These are phyloP conservation scores for Aspergillus biplanus DNA, from an alignment of 495 filamentous ascomycete genomes.

Conservation along the genomic window DNA sequence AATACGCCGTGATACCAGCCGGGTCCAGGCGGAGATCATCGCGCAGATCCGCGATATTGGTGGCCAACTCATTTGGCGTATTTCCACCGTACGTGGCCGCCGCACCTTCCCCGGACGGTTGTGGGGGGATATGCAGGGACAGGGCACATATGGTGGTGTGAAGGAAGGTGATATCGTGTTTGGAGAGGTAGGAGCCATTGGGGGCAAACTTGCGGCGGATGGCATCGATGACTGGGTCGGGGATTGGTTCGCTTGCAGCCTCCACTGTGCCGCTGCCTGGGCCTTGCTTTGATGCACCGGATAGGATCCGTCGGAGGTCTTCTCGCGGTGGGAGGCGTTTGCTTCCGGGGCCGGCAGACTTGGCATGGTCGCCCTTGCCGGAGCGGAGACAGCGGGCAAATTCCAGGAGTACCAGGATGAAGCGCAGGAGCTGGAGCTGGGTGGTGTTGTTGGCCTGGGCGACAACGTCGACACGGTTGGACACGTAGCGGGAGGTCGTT, in stretches of 20 bases:
- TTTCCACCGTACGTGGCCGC: conserved; percentile 49
- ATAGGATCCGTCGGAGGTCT: conserved; percentile 46
- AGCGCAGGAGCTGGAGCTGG: conserved; percentile 60
- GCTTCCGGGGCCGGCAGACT: conserved; percentile 36
- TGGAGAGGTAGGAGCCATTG: conserved; percentile 55
- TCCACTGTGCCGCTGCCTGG: conserved; percentile 15
- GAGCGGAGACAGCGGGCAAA: conserved; percentile 57
- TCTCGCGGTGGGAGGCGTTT: conserved; percentile 46
- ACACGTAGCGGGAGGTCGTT: conserved; percentile 68
- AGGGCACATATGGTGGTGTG: conserved; percentile 71
- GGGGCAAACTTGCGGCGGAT: conserved; percentile 73
- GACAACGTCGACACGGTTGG: conserved; percentile 59
- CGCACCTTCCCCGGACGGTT: conserved; percentile 45
- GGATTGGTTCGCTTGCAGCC: conserved; percentile 35
- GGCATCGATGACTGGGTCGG: conserved; percentile 67
- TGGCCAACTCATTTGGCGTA: conserved; percentile 75
- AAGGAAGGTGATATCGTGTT: conserved; percentile 64
- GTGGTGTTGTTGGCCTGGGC: conserved; percentile 58
- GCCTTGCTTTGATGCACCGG: conserved; percentile 28
- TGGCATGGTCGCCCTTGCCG: conserved; percentile 27
- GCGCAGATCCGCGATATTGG: conserved; percentile 74
- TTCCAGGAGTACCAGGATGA: conserved; percentile 65
- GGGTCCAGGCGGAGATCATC: conserved; percentile 79
- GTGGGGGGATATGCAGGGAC: conserved; percentile 55
- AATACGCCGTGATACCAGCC: conserved; percentile 63